These are phyloP conservation scores for Scenedesmus sp. DNA, from an alignment of 163 green algal species.

Conservation along the genomic window DNA sequence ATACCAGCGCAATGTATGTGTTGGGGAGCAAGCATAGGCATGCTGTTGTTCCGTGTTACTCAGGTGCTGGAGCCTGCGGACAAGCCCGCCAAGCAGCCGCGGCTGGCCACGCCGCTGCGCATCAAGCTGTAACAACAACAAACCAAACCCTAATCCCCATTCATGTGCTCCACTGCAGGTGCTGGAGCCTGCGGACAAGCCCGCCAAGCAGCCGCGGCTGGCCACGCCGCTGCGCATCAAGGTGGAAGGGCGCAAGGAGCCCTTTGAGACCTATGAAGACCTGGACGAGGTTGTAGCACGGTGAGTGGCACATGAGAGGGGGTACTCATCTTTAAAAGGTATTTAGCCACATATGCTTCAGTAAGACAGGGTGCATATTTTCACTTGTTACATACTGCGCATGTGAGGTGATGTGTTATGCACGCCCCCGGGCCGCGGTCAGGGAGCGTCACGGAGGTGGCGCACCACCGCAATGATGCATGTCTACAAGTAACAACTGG, in stretches of 20 bases:
- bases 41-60: no score
- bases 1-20: no score
- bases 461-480: no score
- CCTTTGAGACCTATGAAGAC: conserved; percentile 42
- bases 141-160: background rate
- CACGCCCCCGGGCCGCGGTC: no score
- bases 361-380: no score
- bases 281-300: conserved; percentile 44
- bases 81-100: background rate
- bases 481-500: no score
- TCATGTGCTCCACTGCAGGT: background rate
- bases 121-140: background rate
- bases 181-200: conserved; percentile 27
- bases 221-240: conserved; percentile 42
- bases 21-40: no score
- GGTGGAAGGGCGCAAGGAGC: background rate
- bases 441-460: no score
- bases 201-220: conserved; percentile 3
- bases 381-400: no score
- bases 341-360: no score
- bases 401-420: no score
- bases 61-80: background rate
- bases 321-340: no score
- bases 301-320: background rate
- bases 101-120: conserved; percentile 15